Evolutionary conservation across 192 early-diverging fungal species (phyloP), one percentile per base, ranked within the genome.

Genomic region (Podila clonocystis): DNA sequence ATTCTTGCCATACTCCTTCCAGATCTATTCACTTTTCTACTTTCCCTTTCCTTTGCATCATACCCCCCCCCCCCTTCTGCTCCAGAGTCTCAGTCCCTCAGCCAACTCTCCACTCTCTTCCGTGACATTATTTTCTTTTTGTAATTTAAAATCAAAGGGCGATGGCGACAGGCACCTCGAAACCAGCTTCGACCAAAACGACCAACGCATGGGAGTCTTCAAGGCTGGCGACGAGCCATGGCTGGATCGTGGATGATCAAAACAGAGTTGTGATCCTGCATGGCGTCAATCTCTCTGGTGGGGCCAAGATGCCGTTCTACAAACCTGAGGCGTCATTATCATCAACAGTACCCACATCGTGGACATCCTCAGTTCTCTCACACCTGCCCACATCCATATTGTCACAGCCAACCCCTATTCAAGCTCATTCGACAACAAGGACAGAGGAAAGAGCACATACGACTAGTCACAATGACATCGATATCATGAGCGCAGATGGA

Each of bases 251-350:
- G 26, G 87, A 91, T 49, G 72, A 68, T 9, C 79, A 85, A 41
- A 84, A 86, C 50, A 82, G 84, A 22, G 82, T 84, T 29, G 70
- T 89, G 5, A 83, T 87, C 33, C 70, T 91, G 6, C 88, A 86
- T 49, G 89, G 89, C 13, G 62, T 89, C 57, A 91, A 91, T 65
- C 63, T 91, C 30, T 82, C 83, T 19, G 88, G 85, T 8, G 86
- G 85, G n/a, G 68, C 85, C 33, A 91, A 91, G 75, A 70, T 89
- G 48, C 89, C 89, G 2, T 75, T 83, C 41, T 78, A 74, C 8
- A 58, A 78, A 17, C 65, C 83, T 33, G 19, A 62, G 8, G 13
- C 20, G 5, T n/a, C 59, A 17, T 45, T 22, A 8, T 29, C 64
- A 38, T 13, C 57, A 36, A 26, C 57, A 41, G n/a, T 65, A 26